Conservation (phyloP, 768 basidiomycete genomes). For the Russula dissimulans region DNA sequence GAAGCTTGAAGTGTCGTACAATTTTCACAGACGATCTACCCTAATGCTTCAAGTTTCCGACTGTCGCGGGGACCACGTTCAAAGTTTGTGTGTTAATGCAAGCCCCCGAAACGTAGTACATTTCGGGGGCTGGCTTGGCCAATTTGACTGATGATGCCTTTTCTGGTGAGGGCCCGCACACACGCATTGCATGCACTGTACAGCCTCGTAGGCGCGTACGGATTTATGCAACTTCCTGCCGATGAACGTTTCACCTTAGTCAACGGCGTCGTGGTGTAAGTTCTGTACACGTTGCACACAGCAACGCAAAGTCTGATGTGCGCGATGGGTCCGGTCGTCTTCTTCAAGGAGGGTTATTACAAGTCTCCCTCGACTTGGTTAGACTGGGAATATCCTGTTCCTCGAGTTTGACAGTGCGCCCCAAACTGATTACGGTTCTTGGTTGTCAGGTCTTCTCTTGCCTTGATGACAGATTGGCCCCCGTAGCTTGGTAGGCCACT, state of each 20-base stretch:
- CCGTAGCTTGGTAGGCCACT: neutral
- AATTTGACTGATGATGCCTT: neutral
- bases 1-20: no score
- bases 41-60: no score
- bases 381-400: neutral
- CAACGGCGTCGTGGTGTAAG: neutral
- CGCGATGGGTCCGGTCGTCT: neutral
- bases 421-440: neutral
- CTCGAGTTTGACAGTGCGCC: neutral
- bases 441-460: neutral
- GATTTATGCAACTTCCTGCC: neutral
- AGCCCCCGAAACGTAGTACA: neutral
- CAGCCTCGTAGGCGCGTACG: no score
- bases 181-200: neutral
- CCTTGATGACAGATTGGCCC: neutral
- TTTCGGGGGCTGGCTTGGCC: neutral
- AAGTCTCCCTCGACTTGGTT: neutral
- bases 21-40: no score
- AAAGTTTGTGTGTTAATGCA: no score
- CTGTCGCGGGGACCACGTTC: no score
- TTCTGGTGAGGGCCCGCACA: neutral
- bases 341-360: neutral
- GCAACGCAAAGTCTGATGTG: neutral
- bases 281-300: neutral
- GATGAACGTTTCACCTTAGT: conserved; percentile 2